These are phyloP conservation scores for Abelmoschus esculentus DNA, from an alignment of 345 rosid species.

Conservation along the genomic window DNA sequence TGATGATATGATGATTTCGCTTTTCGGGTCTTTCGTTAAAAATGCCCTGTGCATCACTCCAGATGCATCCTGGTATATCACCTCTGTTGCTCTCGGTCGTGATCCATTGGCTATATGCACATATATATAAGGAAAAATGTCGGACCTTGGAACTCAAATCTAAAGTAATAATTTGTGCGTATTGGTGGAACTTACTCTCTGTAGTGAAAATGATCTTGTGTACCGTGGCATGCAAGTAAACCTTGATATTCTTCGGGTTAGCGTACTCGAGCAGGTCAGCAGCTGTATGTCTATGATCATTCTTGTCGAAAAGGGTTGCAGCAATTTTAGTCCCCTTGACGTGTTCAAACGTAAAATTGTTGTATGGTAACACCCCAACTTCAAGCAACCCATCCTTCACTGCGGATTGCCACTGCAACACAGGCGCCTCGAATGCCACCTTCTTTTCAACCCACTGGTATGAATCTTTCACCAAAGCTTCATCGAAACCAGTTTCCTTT, in stretches of 20 bases:
- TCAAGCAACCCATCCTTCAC: constrained; percentile 64
- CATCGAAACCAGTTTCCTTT: constrained; percentile 38
- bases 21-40: constrained; percentile 22
- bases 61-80: constrained; percentile 36
- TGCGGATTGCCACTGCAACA: constrained; percentile 66
- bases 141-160: too few relatives aligned
- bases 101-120: too few relatives aligned
- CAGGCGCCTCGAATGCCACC: constrained; percentile 39
- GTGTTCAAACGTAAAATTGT: constrained; percentile 64
- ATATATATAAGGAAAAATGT: too few relatives aligned
- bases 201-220: constrained; percentile 39
- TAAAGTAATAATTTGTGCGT: too few relatives aligned
- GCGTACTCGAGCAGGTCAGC: constrained; percentile 81
- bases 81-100: constrained; percentile 42
- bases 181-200: constrained; percentile 11
- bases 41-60: constrained; percentile 40
- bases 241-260: constrained; percentile 28
- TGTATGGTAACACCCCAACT: constrained; percentile 52
- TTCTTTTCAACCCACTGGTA: constrained; percentile 72
- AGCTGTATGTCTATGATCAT: constrained; percentile 66
- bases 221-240: constrained; percentile 64
- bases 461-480: constrained; percentile 38
- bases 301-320: constrained; percentile 53
- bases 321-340: constrained; percentile 61
- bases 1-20: constrained; percentile 55